phyloP scores from a whole-genome alignment of 2,329 filamentous ascomycete species.

The Alternaria postmessia region DNA sequence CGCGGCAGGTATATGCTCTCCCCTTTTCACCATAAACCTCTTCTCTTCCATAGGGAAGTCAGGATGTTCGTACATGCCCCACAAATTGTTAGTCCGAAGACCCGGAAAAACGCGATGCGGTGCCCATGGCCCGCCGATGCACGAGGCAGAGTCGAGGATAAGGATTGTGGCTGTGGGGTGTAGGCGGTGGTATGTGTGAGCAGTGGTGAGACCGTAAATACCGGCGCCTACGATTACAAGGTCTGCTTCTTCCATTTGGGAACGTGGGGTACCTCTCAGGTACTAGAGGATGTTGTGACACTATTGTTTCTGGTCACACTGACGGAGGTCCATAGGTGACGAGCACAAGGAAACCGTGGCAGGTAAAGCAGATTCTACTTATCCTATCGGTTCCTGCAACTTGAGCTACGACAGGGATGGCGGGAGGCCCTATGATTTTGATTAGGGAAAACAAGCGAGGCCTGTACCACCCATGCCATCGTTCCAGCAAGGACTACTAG shows the following conservation, averaged over 20 bases:
- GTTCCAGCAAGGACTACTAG: background rate
- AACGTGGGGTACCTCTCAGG: background rate
- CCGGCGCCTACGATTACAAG: conserved; percentile 24
- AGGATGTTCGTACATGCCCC: conserved; percentile 52
- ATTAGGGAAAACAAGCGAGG: conserved; percentile 7
- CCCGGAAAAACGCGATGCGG: conserved; percentile 52
- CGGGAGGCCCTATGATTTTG: conserved; percentile 1
- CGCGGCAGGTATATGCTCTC: conserved; percentile 67
- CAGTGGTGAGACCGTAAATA: conserved; percentile 56
- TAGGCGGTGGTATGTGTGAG: conserved; percentile 56
- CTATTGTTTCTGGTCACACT: background rate
- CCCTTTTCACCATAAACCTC: conserved; percentile 52
- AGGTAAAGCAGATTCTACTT: background rate
- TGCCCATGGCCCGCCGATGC: conserved; percentile 54
- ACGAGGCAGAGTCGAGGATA: conserved; percentile 52
- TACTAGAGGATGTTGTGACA: background rate
- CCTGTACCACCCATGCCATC: background rate
- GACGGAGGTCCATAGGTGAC: background rate
- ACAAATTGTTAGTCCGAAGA: conserved; percentile 55
- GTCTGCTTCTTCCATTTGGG: conserved; percentile 18
- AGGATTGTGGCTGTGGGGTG: conserved; percentile 51
- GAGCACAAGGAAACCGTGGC: background rate
- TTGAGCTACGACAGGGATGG: background rate
- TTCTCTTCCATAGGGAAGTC: conserved; percentile 48
- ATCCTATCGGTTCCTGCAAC: background rate